Conservation (phyloP, 345 rosid genomes). For the Limnanthes douglasii region DNA sequence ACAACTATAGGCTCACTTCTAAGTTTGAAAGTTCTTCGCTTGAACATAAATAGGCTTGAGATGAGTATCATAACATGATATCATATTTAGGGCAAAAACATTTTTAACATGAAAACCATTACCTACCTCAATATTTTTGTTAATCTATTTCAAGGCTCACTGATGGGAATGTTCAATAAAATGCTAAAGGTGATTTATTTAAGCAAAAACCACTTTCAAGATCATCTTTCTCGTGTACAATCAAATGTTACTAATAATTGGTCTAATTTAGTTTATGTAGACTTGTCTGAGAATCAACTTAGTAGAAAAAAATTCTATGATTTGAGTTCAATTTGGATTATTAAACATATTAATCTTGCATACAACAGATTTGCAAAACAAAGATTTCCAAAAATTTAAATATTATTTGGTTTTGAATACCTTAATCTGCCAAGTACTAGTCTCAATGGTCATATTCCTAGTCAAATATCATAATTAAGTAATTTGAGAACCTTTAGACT, state of each 20-base stretch:
- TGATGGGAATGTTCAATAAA: slow-evolving; percentile 29
- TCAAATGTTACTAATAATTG: slow-evolving; percentile 31
- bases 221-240: slow-evolving; percentile 72
- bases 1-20: slow-evolving; percentile 42
- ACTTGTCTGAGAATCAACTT: slow-evolving; percentile 78
- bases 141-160: slow-evolving; percentile 57
- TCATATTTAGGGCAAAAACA: slow-evolving; percentile 30
- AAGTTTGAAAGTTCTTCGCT: slow-evolving; percentile 44
- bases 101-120: slow-evolving; percentile 38
- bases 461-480: slow-evolving; percentile 31
- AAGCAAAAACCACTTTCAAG: slow-evolving; percentile 71
- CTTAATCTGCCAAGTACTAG: slow-evolving; percentile 67
- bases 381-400: slow-evolving; percentile 34
- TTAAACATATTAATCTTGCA: slow-evolving; percentile 71
- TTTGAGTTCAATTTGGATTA: slow-evolving; percentile 31
- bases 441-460: slow-evolving; percentile 49
- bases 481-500: slow-evolving; percentile 51
- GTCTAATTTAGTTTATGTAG: slow-evolving; percentile 52
- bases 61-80: slow-evolving; percentile 41
- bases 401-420: slow-evolving; percentile 35
- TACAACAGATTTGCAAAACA: slow-evolving; percentile 50
- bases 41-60: slow-evolving; percentile 42
- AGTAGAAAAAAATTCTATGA: slow-evolving; percentile 46
- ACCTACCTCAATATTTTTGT: slow-evolving; percentile 49
- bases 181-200: slow-evolving; percentile 42